Evolutionary conservation across 2,329 filamentous ascomycete genomes (phyloP), one percentile per base, ranked within the genome.

Genomic region (Colletotrichum limetticola): DNA sequence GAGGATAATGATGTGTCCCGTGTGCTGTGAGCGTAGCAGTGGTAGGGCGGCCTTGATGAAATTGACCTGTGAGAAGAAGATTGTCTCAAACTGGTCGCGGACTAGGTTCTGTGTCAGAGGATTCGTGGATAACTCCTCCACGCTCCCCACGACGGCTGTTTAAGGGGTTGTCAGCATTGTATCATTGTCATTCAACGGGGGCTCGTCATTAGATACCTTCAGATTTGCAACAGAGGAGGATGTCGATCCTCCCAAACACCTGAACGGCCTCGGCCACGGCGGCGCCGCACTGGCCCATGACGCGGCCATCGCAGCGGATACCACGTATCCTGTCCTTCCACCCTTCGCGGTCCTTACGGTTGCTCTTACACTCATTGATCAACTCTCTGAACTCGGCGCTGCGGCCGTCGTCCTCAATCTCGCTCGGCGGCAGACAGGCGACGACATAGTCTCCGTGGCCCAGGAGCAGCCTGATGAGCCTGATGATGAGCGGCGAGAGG

Each of bases 1-100:
- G 62, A 98, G 88, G 68, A 97, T 90, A 75, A 98, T 92, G 75
- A 98, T 93, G 82, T 99, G 97, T 0, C 97, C 97, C 9, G 92
- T 95, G 77, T 93, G 92, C 79, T 95, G 93, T 73, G 88, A 87
- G 56, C 97, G 90, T 82, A 98, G 92, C 67, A 92, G 88, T 1
- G 96, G 95, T 26, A 99, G 87, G 1, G 92, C 88, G 16, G 95
- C 94, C 82, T 97, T 97, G 85, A 98, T 97, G 80, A 97, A 94
- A 83, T 98, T 98, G 81, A 98, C 93, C 71, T 97, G 95, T 1
- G 94, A 95, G 82, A 98, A 98, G 86, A 97, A 98, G 78, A 97
- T 95, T 75, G 91, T 92, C 82, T 98, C 96, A 81, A 98, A 98
- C 81, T 98, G 96, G 79, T 97, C 94, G 74, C 94, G 91, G 46